Evolutionary conservation across 768 basidiomycete genomes (phyloP).

Genomic region (Candolleomyces efflorescens): DNA sequence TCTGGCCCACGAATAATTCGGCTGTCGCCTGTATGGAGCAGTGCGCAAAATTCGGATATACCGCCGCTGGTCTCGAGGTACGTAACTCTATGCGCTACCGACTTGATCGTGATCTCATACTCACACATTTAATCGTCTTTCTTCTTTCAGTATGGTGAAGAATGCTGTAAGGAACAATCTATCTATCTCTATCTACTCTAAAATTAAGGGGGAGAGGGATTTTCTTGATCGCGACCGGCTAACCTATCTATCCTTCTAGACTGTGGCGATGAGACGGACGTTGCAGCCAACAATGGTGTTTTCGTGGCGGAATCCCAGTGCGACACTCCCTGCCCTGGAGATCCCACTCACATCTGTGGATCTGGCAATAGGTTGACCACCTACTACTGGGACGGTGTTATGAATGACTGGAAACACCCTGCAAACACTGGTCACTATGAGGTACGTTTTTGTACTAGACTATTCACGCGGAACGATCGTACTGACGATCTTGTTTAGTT

Average conservation of each 20-base stretch:
- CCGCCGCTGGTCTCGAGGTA: constrained; percentile 62
- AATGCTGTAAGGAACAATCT: constrained; percentile 58
- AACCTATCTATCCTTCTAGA: constrained; percentile 30
- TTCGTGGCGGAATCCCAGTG: constrained; percentile 42
- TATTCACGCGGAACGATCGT: neutral
- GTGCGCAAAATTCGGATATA: constrained; percentile 69
- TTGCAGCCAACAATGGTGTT: constrained; percentile 34
- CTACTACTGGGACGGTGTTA: constrained; percentile 48
- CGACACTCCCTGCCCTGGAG: constrained; percentile 59
- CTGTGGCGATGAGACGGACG: constrained; percentile 65
- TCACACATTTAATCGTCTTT: neutral
- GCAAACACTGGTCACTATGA: constrained; percentile 65
- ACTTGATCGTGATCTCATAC: neutral
- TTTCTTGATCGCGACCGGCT: neutral
- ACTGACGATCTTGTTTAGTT: constrained; percentile 25
- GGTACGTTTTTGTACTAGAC: constrained; percentile 35
- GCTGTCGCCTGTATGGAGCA: constrained; percentile 61
- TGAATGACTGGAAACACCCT: constrained; percentile 66
- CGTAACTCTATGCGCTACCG: constrained; percentile 5
- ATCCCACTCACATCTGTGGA: constrained; percentile 67
- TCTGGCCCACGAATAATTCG: constrained; percentile 58
- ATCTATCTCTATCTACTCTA: neutral
- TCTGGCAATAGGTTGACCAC: constrained; percentile 48
- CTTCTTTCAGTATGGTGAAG: constrained; percentile 46
- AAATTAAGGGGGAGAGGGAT: neutral